A percentile compares a stretch with the other conserved stretches of the same genome.
These are phyloP conservation scores for Leishmania martiniquensis DNA, from an alignment of 208 protist genomes.

Conservation along the genomic window DNA sequence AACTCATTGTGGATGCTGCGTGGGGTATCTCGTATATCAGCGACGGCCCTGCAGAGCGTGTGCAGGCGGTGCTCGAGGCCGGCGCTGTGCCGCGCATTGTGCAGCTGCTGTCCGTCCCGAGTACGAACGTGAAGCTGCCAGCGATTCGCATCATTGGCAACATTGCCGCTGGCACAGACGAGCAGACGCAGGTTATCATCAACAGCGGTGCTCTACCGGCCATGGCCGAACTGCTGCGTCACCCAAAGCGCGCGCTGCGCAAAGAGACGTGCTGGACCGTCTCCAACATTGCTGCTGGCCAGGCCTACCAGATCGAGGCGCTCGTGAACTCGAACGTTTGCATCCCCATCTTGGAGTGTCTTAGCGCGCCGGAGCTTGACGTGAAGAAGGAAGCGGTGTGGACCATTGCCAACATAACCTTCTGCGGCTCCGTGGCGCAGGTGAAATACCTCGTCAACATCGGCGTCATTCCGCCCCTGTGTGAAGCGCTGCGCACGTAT, in stretches of 20 bases:
- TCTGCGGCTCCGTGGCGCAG: conserved; percentile 92
- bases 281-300: conserved; percentile 99
- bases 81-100: conserved; percentile 91
- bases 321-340: conserved; percentile 93
- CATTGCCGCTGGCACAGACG: conserved; percentile 98
- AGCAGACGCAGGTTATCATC: conserved; percentile 97
- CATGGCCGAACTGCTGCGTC: conserved; percentile 83
- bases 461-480: conserved; percentile 92
- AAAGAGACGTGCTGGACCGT: conserved; percentile 99
- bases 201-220: conserved; percentile 86
- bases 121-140: conserved; percentile 89
- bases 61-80: conserved; percentile 95
- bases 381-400: conserved; percentile 98
- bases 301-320: conserved; percentile 93
- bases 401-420: conserved; percentile 96
- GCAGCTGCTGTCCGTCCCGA: conserved; percentile 90
- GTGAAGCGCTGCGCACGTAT: conserved; percentile 88
- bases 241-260: conserved; percentile 88
- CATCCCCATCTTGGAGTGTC: conserved; percentile 90
- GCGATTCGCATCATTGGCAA: conserved; percentile 98
- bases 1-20: conserved; percentile 96
- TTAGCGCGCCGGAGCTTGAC: conserved; percentile 91
- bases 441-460: conserved; percentile 91
- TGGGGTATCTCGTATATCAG: conserved; percentile 98
- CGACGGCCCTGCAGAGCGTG: conserved; percentile 95